Base-by-base conservation (phyloP, 768 basidiomycete species). In the Suillus luteus region DNA sequence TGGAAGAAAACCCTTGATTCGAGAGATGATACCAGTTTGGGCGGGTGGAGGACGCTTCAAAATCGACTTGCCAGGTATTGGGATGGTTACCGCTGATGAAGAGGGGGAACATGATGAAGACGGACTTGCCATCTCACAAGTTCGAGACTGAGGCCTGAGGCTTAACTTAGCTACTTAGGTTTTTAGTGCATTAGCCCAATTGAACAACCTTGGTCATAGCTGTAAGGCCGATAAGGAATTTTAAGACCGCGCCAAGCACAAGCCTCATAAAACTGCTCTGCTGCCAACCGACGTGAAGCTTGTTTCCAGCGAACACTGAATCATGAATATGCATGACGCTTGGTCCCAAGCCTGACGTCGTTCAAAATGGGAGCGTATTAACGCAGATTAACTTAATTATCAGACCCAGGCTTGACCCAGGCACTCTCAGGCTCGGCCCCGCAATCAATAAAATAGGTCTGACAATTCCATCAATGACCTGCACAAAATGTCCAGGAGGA, bases 71-170 rank as follows among this genome's bases (percentile, higher is more conserved):
- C 92, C 92, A 9, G 90, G 89, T 10, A 86, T 86, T 19, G 86
- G 88, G 65, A 93, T 91, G 35, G 89, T 90, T 40, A 92, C 90
- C 22, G 91, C 90, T 1, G 91, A 92, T 61, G 91, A 90, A 17
- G 91, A 92, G 37, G 91, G 88, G 35, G 86, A 83, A 69, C 81
- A 81, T 40, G 86, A 88, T 41, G 87, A 82, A 38, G 75, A 71
- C 22, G 78, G 70, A 54, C 72, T 64, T 62, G 75, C 44, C 72
- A 74, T 73, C 22, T 57, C 55, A 22, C 37, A 37, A 31, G 24
- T 41, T 27, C 17, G 40, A 41, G 38, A 7, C 17, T 24, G 37
- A 40, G 31, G 52, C 19, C 17, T 24, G 37, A 40, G 31, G 52
- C 19, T 54, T 54, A 19, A 54, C 33, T 33, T 54, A 31, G 49